Percentiles rank a stretch among this genome's conserved stretches.
Conservation (phyloP, 441 rosid species). For the Eugenia klotzschiana region DNA sequence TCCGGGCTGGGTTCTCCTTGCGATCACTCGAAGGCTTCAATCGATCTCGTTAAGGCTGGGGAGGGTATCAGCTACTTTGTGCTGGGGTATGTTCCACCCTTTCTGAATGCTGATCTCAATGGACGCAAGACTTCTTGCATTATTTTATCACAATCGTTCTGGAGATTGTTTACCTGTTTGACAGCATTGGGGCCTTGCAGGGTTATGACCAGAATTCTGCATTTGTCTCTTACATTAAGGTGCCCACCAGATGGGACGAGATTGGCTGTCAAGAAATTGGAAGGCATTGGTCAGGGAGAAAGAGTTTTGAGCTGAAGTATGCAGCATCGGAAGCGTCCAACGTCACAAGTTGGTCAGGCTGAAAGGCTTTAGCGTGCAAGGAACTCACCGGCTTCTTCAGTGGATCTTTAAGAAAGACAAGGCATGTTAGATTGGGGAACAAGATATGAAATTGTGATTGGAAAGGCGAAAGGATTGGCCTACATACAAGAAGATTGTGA, state of each 20-base stretch:
- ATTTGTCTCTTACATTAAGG: conserved; percentile 42
- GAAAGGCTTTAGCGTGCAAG: conserved; percentile 80
- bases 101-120: conserved; percentile 35
- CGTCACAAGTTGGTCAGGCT: conserved; percentile 78
- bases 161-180: conserved; percentile 59
- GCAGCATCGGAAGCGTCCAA: conserved; percentile 74
- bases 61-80: conserved; percentile 49
- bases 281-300: conserved; percentile 90
- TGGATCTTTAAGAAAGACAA: conserved; percentile 56
- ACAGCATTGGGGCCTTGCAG: conserved; percentile 50
- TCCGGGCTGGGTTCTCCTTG: conserved; percentile 52
- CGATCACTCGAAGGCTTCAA: conserved; percentile 7
- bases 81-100: conserved; percentile 39
- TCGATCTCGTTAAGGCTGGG: conserved; percentile 41
- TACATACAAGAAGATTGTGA: conserved; percentile 87
- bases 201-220: conserved; percentile 17
- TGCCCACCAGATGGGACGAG: conserved; percentile 42
- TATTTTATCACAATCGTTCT: conserved; percentile 57
- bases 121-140: conserved; percentile 56
- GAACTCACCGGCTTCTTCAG: conserved; percentile 51
- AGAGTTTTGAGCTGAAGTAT: conserved; percentile 83
- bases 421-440: conserved; percentile 61
- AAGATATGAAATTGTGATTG: conserved; percentile 59
- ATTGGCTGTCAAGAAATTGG: conserved; percentile 82
- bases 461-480: conserved; percentile 80